Evolutionary conservation across 1,139 yeast genomes (phyloP), one percentile per base, ranked within the genome.

Genomic region (Casaregolazyma lundiana): DNA sequence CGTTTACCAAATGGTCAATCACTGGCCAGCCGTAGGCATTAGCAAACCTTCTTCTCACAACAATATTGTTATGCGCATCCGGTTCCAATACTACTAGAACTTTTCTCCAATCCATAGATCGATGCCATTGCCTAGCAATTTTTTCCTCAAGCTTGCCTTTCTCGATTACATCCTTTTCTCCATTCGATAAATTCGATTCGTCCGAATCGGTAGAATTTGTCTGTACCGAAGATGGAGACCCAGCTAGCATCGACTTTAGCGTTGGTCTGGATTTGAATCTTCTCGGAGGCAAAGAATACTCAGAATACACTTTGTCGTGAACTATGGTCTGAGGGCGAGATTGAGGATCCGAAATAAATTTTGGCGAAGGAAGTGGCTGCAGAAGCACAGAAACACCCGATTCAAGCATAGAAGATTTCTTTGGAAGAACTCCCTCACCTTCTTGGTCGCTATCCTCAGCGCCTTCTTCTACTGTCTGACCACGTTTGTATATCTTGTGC

Each of bases 1-100:
- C 75, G 15, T 73, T 67, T 0, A 84, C 86, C 53, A 92, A 59
- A 65, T 92, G 97, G 45, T 84, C 86, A 30, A 92, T 74, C 0
- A 89, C 96, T 0, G 87, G 89, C 96, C 97, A 90, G 1, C 99
- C 99, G 66, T 84, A 89, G 0, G 97, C 95, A 68, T 92, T 92
- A 8, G 95, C 82, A 70, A 87, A 92, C 51, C 90, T 69, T 57
- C 99, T 72, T 53, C 99, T 70, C 1, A 92, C 98, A 29, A 87
- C 74, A 43, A 92, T 90, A 59, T 90, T 94, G 61, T 92, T 92
- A 61, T 92, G 99, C 0, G 99, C 96, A 66, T 92, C 99, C 0
- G 97, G 96, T 52, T 81, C 80, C 49, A 94, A 68, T 43, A 80
- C 78, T 1, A 90, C 97, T 24, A 94, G 66, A 1, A 94, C 96